Conservation (phyloP, 2,329 filamentous ascomycete genomes). For the Xylogone sp. region DNA sequence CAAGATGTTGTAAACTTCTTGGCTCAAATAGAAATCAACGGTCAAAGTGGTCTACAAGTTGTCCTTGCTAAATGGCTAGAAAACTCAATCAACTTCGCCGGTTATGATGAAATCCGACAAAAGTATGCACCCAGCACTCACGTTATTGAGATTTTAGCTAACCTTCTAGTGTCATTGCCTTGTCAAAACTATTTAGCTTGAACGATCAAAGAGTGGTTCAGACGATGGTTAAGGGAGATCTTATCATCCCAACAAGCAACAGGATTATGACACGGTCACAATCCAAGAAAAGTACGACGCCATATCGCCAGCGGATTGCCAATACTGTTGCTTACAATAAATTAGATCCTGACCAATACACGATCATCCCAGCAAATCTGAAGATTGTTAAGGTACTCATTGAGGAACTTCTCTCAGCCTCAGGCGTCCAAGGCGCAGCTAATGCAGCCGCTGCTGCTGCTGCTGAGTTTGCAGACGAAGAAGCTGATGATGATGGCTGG, state of each 20-base stretch:
- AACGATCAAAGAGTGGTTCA: constrained; percentile 76
- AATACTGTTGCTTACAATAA: constrained; percentile 16
- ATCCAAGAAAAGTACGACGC: constrained; percentile 71
- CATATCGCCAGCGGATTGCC: constrained; percentile 12
- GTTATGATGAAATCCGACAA: constrained; percentile 94
- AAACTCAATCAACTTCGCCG: constrained; percentile 95
- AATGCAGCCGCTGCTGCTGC: constrained; percentile 57
- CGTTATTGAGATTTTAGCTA: constrained; percentile 19
- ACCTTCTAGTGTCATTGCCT: constrained; percentile 71
- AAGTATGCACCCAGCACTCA: constrained; percentile 62
- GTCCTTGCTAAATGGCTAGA: constrained; percentile 95
- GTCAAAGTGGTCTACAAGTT: constrained; percentile 78
- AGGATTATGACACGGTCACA: constrained; percentile 92
- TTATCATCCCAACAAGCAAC: constrained; percentile 75
- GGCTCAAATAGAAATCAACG: constrained; percentile 74
- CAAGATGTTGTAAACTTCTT: constrained; percentile 91
- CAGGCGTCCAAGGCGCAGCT: constrained; percentile 58
- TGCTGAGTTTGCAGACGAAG: constrained; percentile 53
- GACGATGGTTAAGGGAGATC: constrained; percentile 85
- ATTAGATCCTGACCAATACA: constrained; percentile 82
- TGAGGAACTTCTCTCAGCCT: constrained; percentile 82
- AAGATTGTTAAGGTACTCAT: constrained; percentile 97
- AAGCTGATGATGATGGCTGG: constrained; percentile 79
- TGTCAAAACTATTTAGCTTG: constrained; percentile 86
- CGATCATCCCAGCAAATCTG: constrained; percentile 78